Evolutionary conservation across 805 yeast genomes (phyloP).

Genomic region (Teunomyces atbi): DNA sequence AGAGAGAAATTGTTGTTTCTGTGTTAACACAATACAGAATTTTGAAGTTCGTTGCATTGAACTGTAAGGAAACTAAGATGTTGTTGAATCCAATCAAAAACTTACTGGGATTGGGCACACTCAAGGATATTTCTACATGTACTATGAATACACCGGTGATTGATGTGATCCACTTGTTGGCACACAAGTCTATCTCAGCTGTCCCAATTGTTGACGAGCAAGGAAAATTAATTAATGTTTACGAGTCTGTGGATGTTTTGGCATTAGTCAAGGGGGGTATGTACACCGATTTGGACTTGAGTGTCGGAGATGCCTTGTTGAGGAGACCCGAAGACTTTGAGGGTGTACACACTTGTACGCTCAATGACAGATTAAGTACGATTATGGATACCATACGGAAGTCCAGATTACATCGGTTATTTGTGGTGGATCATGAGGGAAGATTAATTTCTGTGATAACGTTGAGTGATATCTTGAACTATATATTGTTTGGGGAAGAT

Average conservation of each 20-base stretch:
- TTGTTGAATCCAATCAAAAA: slow-evolving; percentile 72
- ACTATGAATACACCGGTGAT: slow-evolving; percentile 89
- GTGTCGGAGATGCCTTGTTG: slow-evolving; percentile 95
- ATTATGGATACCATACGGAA: slow-evolving; percentile 91
- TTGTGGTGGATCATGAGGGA: slow-evolving; percentile 85
- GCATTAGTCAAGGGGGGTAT: slow-evolving; percentile 92
- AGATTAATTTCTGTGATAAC: slow-evolving; percentile 81
- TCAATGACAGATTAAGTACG: slow-evolving; percentile 79
- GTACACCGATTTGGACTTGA: slow-evolving; percentile 82
- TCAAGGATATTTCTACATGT: slow-evolving; percentile 64
- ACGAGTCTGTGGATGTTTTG: slow-evolving; percentile 93
- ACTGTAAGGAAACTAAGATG: slow-evolving; percentile 91
- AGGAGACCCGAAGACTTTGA: slow-evolving; percentile 94
- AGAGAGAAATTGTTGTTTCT: slow-evolving; percentile 90
- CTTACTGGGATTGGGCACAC: slow-evolving; percentile 60
- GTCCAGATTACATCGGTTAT: slow-evolving; percentile 85
- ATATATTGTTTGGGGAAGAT: slow-evolving; percentile 66
- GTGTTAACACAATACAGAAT: slow-evolving; percentile 96
- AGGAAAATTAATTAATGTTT: slow-evolving; percentile 71
- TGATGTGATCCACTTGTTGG: slow-evolving; percentile 82
- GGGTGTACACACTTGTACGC: slow-evolving; percentile 95
- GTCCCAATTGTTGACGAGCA: slow-evolving; percentile 88
- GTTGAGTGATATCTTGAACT: slow-evolving; percentile 83
- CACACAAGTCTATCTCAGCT: slow-evolving; percentile 80
- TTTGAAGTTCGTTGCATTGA: slow-evolving; percentile 89